Conservation (phyloP, 352 stramenopile genomes). For the Globisporangium echinulatum region DNA sequence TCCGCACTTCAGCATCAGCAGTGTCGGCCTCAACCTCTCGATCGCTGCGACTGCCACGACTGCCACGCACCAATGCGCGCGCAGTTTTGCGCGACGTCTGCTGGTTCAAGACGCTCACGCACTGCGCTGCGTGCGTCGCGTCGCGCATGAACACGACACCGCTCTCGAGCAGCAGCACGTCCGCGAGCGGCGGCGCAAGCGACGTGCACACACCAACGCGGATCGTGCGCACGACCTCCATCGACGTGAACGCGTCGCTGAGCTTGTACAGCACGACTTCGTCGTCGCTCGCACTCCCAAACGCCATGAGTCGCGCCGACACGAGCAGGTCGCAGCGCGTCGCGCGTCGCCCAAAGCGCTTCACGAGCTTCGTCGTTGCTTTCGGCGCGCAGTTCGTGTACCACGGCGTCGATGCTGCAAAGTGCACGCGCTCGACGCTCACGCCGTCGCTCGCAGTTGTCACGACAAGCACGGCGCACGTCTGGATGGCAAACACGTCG, state of each 20-base stretch:
- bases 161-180: slow-evolving; percentile 14
- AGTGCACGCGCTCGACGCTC: slow-evolving; percentile 9
- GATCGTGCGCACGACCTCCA: slow-evolving; percentile 10
- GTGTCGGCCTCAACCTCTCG: too few species aligned
- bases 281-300: slow-evolving; percentile 2
- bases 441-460: not conserved
- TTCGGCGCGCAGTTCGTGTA: not conserved
- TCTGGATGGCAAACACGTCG: slow-evolving; percentile 8
- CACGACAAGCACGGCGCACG: slow-evolving; percentile 6
- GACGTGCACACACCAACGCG: slow-evolving; percentile 14
- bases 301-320: slow-evolving; percentile 8
- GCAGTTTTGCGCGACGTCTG: slow-evolving; percentile 31
- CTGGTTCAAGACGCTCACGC: slow-evolving; percentile 35
- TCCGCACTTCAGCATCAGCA: not conserved
- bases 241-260: slow-evolving; percentile 10
- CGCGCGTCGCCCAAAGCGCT: slow-evolving; percentile 3
- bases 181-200: slow-evolving; percentile 7
- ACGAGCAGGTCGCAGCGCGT: slow-evolving; percentile 3
- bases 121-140: slow-evolving; percentile 22
- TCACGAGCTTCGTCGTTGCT: not conserved
- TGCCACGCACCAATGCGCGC: not conserved
- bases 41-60: not conserved
- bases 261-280: slow-evolving; percentile 14
- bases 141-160: slow-evolving; percentile 26
- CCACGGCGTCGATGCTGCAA: not conserved